Conservation (phyloP, 2,329 filamentous ascomycete genomes). For the Hypoxylon rubiginosum region DNA sequence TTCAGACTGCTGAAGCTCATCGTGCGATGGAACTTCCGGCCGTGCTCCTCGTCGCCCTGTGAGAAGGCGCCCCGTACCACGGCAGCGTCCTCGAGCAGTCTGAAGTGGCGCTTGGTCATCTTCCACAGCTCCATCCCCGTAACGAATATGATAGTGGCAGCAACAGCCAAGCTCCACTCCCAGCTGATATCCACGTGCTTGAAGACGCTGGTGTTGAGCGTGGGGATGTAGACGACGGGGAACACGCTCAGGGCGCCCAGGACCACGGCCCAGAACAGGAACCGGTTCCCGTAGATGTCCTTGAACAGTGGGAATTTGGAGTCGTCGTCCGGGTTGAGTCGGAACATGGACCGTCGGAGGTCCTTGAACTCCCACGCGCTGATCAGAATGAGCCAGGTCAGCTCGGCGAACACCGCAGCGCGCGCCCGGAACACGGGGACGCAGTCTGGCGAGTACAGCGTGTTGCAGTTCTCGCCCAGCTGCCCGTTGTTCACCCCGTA, state of each 20-base stretch:
- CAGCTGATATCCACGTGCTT: constrained; percentile 78
- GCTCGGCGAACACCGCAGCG: constrained; percentile 78
- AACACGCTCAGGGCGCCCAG: constrained; percentile 73
- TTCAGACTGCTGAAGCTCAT: constrained; percentile 67
- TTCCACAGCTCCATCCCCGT: constrained; percentile 80
- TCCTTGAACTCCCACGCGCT: constrained; percentile 85
- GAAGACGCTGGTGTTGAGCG: constrained; percentile 78
- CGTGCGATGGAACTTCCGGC: constrained; percentile 61
- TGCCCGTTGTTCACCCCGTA: constrained; percentile 68
- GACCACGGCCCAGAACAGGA: constrained; percentile 77
- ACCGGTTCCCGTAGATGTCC: constrained; percentile 77
- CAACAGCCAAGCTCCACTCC: constrained; percentile 80
- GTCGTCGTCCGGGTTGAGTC: constrained; percentile 68
- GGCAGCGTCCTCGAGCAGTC: constrained; percentile 65
- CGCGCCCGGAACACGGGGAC: constrained; percentile 75
- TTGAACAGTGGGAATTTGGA: constrained; percentile 67
- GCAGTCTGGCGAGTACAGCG: constrained; percentile 68
- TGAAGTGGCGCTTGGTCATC: constrained; percentile 70
- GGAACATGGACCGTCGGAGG: constrained; percentile 78
- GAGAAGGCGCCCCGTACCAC: constrained; percentile 65
- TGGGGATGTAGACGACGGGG: constrained; percentile 79
- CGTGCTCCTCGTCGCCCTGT: constrained; percentile 64
- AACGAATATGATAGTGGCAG: constrained; percentile 74
- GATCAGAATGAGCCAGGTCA: constrained; percentile 81
- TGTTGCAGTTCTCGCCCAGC: constrained; percentile 75